These are phyloP conservation scores for Cladorrhinum sp. DNA, from an alignment of 2,329 filamentous ascomycete species.

Conservation along the genomic window DNA sequence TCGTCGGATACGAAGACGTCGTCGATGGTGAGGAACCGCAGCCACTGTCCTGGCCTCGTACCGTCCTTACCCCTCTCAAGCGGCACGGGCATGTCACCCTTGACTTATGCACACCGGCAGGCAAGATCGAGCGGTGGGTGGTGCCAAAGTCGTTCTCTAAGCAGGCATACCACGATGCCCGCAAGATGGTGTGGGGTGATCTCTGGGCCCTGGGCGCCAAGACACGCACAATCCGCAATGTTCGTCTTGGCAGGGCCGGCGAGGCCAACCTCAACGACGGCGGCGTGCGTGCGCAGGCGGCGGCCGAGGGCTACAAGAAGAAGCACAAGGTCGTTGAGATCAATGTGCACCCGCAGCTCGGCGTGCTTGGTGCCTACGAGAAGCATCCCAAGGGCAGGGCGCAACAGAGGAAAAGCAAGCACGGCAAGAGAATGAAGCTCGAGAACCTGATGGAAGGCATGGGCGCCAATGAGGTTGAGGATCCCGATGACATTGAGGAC, in stretches of 20 bases:
- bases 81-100: conserved; percentile 82
- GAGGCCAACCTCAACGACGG: conserved; percentile 40
- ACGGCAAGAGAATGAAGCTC: conserved; percentile 37
- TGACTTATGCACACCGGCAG: conserved; percentile 85
- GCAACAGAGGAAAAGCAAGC: conserved; percentile 42
- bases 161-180: conserved; percentile 85
- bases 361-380: conserved; percentile 41
- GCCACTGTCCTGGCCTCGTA: conserved; percentile 71
- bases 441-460: conserved; percentile 42
- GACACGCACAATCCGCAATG: conserved; percentile 63
- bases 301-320: conserved; percentile 30
- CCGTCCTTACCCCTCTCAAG: conserved; percentile 80
- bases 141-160: conserved; percentile 78
- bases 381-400: conserved; percentile 30
- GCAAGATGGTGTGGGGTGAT: conserved; percentile 89
- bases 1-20: conserved; percentile 64
- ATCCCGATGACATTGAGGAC: conserved; percentile 22
- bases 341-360: conserved; percentile 32
- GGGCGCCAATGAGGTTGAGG: conserved; percentile 23
- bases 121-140: conserved; percentile 88
- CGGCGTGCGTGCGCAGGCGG: conserved; percentile 40
- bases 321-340: conserved; percentile 43
- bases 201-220: conserved; percentile 95
- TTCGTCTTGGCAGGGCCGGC: conserved; percentile 55
- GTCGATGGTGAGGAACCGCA: conserved; percentile 41